Conservation (phyloP, 352 stramenopile species). For the Globisporangium alternatum region DNA sequence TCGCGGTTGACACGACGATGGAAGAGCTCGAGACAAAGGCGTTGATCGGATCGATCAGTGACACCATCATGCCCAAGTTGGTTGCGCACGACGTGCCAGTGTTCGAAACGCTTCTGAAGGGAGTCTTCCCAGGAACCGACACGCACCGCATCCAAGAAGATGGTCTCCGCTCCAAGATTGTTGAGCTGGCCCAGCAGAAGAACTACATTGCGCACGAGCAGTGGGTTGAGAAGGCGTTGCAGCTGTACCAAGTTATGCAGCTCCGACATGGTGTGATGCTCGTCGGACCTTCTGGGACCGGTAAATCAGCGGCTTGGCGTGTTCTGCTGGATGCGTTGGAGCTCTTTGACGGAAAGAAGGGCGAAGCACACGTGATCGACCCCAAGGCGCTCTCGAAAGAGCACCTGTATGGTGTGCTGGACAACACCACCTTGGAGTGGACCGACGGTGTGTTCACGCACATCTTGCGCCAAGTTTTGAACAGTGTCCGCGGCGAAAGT, state of each 20-base stretch:
- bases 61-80: conserved; percentile 99
- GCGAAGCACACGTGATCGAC: conserved; percentile 98
- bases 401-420: conserved; percentile 97
- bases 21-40: conserved; percentile 91
- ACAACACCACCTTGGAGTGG: conserved; percentile 99
- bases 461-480: conserved; percentile 94
- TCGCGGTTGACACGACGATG: conserved; percentile 30
- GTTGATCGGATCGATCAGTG: conserved; percentile 97
- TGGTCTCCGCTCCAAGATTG: conserved; percentile 83
- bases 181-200: conserved; percentile 90
- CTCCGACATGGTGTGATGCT: conserved; percentile 99
- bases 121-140: conserved; percentile 95
- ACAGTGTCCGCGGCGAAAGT: conserved; percentile 97
- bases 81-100: conserved; percentile 96
- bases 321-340: conserved; percentile 94
- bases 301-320: conserved; percentile 95
- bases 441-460: conserved; percentile 99
- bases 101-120: conserved; percentile 95
- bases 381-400: conserved; percentile 99
- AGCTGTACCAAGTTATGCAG: conserved; percentile 98
- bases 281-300: conserved; percentile 95
- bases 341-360: conserved; percentile 94
- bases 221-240: conserved; percentile 99
- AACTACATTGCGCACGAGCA: conserved; percentile 86
- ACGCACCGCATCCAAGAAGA: conserved; percentile 86